Evolutionary conservation across 1,284 basidiomycete genomes (phyloP), one percentile per base, ranked within the genome.

Genomic region (Microbotryum silenes-acaulis): DNA sequence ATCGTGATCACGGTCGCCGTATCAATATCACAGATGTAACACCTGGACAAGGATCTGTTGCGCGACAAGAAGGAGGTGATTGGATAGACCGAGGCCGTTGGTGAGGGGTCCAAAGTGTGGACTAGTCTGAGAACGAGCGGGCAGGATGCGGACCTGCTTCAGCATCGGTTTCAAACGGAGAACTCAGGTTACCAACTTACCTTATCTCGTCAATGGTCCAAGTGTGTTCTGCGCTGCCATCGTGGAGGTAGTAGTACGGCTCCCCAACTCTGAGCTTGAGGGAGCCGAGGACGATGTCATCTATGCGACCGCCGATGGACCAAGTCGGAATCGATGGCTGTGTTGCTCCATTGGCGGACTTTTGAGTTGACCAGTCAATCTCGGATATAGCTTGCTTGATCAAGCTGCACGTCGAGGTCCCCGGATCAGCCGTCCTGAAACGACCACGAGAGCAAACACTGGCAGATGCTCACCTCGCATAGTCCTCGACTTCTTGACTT

Each of bases 161-260:
- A 42, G 37, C 37, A 42, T 42, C 37, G 37, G 9, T 16, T 42
- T 27, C 16, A 45, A n/a, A 48, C 58, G 46, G 57, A 57, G 42
- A 57, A 52, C 33, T 31, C 52, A 37, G 25, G 55, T n/a, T 12
- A 56, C 56, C 21, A 56, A 69, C 77, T 56, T 65, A 83, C 89
- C 88, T 80, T 65, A 91, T 84, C 61, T 85, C 79, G 63, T 88
- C 84, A 29, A 91, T 67, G 20, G 85, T 80, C 45, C 88, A 71
- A 72, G 85, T 86, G 71, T 91, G 89, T 67, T 89, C 88, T 69
- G 87, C 89, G 68, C 82, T 84, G 27, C 88, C 89, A 60, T 82
- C 80, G 70, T 91, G 88, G 21, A 89, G 75, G 59, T 89, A 76
- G 83, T 85, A 88, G 69, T 90, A 90, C 1, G 89, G 88, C 70